Conservation (phyloP, 257 asterid species). For the Coffea canephora region DNA sequence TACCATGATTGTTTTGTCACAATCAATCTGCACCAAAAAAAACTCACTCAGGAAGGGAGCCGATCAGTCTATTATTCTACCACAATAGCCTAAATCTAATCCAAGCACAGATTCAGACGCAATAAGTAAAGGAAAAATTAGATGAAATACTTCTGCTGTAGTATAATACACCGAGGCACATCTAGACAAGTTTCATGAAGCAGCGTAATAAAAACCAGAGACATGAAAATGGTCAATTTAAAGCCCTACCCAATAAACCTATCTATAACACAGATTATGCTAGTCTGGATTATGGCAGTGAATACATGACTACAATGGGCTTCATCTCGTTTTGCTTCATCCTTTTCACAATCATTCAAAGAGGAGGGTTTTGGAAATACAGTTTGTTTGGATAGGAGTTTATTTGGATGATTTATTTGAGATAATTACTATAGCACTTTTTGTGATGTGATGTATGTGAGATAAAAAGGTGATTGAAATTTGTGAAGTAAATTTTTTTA, state of each 20-base stretch:
- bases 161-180: background rate
- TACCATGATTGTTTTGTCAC: slow-evolving; percentile 97
- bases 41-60: slow-evolving; percentile 17
- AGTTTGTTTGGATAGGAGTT: too few species aligned
- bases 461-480: too few species aligned
- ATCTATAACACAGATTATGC: too few species aligned
- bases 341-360: background rate
- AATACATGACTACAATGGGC: background rate
- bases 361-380: background rate
- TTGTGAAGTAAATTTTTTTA: too few species aligned
- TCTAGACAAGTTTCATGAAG: background rate
- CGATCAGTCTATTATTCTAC: slow-evolving; percentile 4
- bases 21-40: slow-evolving; percentile 67
- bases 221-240: background rate
- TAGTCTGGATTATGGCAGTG: background rate
- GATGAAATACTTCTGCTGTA: background rate
- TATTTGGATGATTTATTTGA: too few species aligned
- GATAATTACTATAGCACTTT: too few species aligned
- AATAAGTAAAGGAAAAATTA: background rate
- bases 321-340: background rate
- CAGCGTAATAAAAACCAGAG: background rate
- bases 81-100: background rate
- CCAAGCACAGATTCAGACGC: background rate
- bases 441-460: too few species aligned
- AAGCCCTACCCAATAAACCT: background rate